phyloP scores from a whole-genome alignment of 2,329 filamentous ascomycete genomes.

The Phialocephala sp. region DNA sequence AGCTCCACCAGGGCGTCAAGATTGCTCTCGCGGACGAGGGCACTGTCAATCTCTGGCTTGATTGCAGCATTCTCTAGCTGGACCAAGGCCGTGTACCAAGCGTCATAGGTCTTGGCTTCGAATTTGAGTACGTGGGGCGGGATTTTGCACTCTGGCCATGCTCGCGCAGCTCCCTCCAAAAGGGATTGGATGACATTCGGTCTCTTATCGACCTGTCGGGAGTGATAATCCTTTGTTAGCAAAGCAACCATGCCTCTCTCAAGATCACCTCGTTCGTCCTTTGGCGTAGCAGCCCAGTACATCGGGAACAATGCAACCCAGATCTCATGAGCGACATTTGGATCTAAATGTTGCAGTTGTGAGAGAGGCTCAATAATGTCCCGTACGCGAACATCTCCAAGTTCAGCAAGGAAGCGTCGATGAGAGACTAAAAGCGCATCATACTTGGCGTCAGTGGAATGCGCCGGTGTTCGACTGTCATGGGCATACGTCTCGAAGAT shows the following conservation, averaged over 20 bases:
- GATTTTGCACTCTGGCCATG: slow-evolving; percentile 87
- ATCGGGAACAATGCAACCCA: slow-evolving; percentile 93
- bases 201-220: slow-evolving; percentile 89
- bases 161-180: slow-evolving; percentile 83
- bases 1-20: slow-evolving; percentile 94
- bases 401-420: slow-evolving; percentile 80
- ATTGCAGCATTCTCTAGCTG: slow-evolving; percentile 91
- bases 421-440: slow-evolving; percentile 81
- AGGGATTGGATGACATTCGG: slow-evolving; percentile 96
- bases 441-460: slow-evolving; percentile 82
- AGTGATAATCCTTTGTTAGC: slow-evolving; percentile 94
- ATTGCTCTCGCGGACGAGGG: slow-evolving; percentile 88
- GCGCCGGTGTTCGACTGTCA: slow-evolving; percentile 66
- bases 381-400: slow-evolving; percentile 84
- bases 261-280: slow-evolving; percentile 87
- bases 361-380: slow-evolving; percentile 89
- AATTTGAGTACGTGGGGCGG: slow-evolving; percentile 97
- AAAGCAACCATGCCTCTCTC: slow-evolving; percentile 90
- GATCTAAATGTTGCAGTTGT: slow-evolving; percentile 90
- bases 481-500: slow-evolving; percentile 76
- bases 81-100: slow-evolving; percentile 93
- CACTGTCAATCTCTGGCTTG: slow-evolving; percentile 77
- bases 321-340: slow-evolving; percentile 80
- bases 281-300: slow-evolving; percentile 87
- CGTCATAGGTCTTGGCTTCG: slow-evolving; percentile 90